Conservation (phyloP, 139 green algal genomes). For the Pleodorina starrii region DNA sequence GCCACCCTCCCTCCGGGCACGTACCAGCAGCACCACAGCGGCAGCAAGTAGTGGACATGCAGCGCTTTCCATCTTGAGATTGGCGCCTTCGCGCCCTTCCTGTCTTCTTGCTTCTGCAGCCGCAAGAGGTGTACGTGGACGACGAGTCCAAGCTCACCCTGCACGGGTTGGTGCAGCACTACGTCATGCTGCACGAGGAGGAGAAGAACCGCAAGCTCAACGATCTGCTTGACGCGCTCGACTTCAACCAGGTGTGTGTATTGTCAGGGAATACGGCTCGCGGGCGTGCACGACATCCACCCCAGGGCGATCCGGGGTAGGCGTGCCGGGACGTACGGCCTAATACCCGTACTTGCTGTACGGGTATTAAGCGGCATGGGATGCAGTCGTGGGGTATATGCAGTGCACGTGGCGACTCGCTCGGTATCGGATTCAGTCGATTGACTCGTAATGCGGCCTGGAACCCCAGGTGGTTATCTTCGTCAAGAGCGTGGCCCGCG, state of each 20-base stretch:
- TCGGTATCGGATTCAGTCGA: too few relatives aligned
- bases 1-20: not conserved
- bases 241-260: constrained; percentile 99
- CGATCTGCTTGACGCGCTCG: constrained; percentile 97
- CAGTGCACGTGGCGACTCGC: too few relatives aligned
- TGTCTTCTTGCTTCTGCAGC: constrained; percentile 58
- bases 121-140: constrained; percentile 78
- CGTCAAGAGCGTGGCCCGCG: constrained; percentile 88
- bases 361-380: too few relatives aligned
- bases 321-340: too few relatives aligned
- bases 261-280: too few relatives aligned
- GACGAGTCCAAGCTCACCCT: constrained; percentile 99
- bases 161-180: constrained; percentile 99
- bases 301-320: too few relatives aligned
- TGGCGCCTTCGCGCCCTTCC: constrained; percentile 27
- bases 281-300: too few relatives aligned
- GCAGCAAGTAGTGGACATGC: constrained; percentile 1
- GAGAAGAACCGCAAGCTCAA: constrained; percentile 99
- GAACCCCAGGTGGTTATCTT: constrained; percentile 92
- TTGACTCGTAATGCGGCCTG: too few relatives aligned
- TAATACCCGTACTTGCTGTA: too few relatives aligned
- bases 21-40: not conserved
- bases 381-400: too few relatives aligned
- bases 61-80: constrained; percentile 6
- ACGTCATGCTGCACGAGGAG: constrained; percentile 97